phyloP scores from a whole-genome alignment of 305 asterid species.

The Fraxinus velutina region DNA sequence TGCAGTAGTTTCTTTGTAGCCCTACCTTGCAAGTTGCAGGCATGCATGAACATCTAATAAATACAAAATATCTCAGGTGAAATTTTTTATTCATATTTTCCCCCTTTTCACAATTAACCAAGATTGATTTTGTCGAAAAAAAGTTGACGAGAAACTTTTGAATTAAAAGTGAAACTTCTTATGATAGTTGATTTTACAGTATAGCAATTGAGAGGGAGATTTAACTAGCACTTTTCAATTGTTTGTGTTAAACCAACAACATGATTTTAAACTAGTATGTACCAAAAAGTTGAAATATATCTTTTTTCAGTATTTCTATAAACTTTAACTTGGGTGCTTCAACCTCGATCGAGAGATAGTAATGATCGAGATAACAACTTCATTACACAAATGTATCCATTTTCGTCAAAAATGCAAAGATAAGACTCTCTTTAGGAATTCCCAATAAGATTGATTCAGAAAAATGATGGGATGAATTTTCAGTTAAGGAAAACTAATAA shows the following conservation, averaged over 20 bases:
- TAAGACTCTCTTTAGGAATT: not conserved
- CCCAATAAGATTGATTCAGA: not conserved
- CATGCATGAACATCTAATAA: not conserved
- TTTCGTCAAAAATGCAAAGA: not conserved
- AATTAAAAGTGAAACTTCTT: not conserved
- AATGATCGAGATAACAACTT: not conserved
- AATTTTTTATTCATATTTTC: not conserved
- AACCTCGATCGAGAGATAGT: not conserved
- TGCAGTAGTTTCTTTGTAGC: not conserved
- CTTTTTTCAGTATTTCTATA: not conserved
- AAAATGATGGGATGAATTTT: not conserved
- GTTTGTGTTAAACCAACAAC: not conserved
- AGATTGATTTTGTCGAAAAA: not conserved
- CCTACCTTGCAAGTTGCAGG: conserved; percentile 14
- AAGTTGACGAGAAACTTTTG: not conserved
- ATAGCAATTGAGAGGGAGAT: not conserved
- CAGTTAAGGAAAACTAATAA: not conserved
- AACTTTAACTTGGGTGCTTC: not conserved
- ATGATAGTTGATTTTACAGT: not conserved
- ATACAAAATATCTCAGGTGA: not conserved
- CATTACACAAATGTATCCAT: not conserved
- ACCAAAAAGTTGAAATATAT: not conserved
- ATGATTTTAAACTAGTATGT: not conserved
- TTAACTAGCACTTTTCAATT: too few species aligned
- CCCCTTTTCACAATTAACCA: not conserved